phyloP scores from a whole-genome alignment of 768 basidiomycete genomes.

The Mycena vulgaris region DNA sequence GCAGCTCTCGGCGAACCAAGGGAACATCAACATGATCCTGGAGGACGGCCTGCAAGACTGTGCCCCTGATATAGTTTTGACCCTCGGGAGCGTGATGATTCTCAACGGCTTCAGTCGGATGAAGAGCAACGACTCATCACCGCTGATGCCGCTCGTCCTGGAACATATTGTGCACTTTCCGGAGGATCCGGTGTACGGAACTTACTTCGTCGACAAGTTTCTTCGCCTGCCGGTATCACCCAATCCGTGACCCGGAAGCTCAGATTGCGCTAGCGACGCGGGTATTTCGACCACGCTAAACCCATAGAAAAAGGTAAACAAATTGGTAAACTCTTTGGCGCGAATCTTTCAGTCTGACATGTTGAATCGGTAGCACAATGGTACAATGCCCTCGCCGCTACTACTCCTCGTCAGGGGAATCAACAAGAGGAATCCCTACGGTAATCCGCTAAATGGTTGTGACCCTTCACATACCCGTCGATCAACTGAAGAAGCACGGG shows the following conservation, averaged over 20 bases:
- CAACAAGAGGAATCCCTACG: background rate
- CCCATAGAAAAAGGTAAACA: background rate
- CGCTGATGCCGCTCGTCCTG: background rate
- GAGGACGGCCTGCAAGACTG: background rate
- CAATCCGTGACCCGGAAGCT: background rate
- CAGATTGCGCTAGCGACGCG: background rate
- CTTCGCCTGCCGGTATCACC: background rate
- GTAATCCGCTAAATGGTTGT: background rate
- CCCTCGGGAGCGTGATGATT: background rate
- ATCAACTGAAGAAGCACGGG: background rate
- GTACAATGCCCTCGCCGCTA: slow-evolving; percentile 16
- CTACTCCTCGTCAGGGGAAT: background rate
- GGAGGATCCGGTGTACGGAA: background rate
- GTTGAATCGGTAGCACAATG: no score
- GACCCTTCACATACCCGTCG: background rate
- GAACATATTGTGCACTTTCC: background rate
- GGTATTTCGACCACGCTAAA: background rate
- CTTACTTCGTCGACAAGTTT: slow-evolving; percentile 8
- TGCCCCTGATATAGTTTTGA: background rate
- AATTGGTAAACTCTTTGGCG: background rate
- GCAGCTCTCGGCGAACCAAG: background rate
- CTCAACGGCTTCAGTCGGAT: slow-evolving; percentile 1
- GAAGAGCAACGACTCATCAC: background rate
- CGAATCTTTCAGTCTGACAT: no score
- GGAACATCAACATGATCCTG: background rate